phyloP scores from a whole-genome alignment of 257 asterid species.

The Capsicum chinense region DNA sequence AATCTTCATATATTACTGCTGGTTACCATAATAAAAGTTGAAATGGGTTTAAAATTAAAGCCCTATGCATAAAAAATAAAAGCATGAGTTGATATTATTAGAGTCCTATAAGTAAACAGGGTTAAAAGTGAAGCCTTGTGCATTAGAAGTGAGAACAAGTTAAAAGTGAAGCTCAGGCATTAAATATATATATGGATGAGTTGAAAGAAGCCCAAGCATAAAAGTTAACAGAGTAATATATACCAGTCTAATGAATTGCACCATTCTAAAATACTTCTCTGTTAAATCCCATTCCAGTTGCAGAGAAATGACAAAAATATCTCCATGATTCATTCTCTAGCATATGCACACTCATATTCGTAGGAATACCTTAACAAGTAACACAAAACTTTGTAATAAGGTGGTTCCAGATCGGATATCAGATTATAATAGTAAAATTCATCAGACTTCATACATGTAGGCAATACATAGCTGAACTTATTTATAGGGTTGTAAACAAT shows the following conservation, averaged over 20 bases:
- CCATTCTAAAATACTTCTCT: conserved; percentile 6
- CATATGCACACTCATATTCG: neutral
- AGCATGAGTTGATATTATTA: too few relatives aligned
- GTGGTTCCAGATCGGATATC: conserved; percentile 4
- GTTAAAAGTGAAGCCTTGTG: too few relatives aligned
- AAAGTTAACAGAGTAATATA: neutral
- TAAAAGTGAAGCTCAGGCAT: too few relatives aligned
- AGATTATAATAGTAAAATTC: neutral
- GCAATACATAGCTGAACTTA: neutral
- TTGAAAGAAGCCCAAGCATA: too few relatives aligned
- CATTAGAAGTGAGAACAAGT: too few relatives aligned
- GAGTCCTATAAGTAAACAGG: too few relatives aligned
- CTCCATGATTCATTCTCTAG: neutral
- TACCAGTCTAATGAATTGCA: conserved; percentile 3
- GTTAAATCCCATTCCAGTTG: neutral
- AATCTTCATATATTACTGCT: too few relatives aligned
- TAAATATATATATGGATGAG: too few relatives aligned
- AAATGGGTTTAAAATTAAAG: too few relatives aligned
- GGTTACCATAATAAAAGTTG: too few relatives aligned
- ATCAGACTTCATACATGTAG: neutral
- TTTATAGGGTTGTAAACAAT: neutral
- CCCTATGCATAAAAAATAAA: too few relatives aligned
- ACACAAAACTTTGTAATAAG: neutral
- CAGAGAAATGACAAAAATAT: too few relatives aligned
- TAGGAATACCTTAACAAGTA: neutral